These are phyloP conservation scores for Taiwanofungus camphoratus DNA, from an alignment of 1,284 basidiomycete genomes.

Conservation along the genomic window DNA sequence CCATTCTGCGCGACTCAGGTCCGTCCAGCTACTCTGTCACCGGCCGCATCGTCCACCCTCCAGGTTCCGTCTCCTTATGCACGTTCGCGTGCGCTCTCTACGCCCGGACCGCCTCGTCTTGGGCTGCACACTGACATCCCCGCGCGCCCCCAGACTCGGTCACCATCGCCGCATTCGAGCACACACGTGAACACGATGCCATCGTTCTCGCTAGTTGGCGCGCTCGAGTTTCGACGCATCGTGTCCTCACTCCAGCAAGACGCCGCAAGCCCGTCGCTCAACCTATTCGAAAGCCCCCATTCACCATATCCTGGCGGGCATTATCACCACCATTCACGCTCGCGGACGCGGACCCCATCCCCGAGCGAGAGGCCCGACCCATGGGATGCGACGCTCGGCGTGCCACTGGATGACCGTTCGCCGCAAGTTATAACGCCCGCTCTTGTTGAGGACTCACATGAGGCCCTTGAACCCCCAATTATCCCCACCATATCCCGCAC, in stretches of 20 bases:
- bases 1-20: not conserved
- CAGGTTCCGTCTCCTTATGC: slow-evolving; percentile 16
- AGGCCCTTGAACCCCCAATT: slow-evolving; percentile 20
- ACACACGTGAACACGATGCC: slow-evolving; percentile 50
- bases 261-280: slow-evolving; percentile 50
- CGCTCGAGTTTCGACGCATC: slow-evolving; percentile 90
- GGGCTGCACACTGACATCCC: slow-evolving; percentile 37
- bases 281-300: slow-evolving; percentile 61
- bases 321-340: slow-evolving; percentile 42
- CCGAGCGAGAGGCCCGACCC: slow-evolving; percentile 29
- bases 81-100: slow-evolving; percentile 32
- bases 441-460: slow-evolving; percentile 22
- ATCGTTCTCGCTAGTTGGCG: slow-evolving; percentile 86
- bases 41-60: slow-evolving; percentile 10
- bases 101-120: slow-evolving; percentile 34
- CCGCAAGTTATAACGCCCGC: slow-evolving; percentile 29
- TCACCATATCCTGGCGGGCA: slow-evolving; percentile 72
- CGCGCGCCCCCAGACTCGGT: slow-evolving; percentile 31
- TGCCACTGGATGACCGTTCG: slow-evolving; percentile 45
- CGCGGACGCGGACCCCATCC: slow-evolving; percentile 27
- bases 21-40: slow-evolving; percentile 4
- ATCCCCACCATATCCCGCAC: slow-evolving; percentile 53
- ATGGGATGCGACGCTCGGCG: slow-evolving; percentile 44
- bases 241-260: slow-evolving; percentile 73
- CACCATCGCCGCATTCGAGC: slow-evolving; percentile 32